A percentile compares a stretch with the other conserved stretches of the same genome.
phyloP scores from a whole-genome alignment of 768 basidiomycete species.

The Suillus clintonianus region DNA sequence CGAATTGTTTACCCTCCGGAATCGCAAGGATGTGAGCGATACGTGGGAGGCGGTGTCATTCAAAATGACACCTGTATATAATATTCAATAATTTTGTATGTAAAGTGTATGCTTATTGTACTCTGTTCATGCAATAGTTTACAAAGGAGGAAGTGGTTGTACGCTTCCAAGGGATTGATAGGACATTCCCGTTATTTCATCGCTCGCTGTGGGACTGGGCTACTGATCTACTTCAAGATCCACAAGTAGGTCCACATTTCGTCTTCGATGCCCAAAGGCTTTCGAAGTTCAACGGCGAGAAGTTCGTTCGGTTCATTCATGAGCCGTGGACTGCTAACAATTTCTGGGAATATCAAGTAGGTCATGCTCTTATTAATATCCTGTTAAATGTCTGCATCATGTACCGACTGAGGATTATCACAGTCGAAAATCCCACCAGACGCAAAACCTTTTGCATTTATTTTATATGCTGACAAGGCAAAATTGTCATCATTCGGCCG shows the following conservation, averaged over 20 bases:
- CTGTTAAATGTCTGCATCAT: background rate
- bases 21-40: background rate
- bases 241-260: constrained; percentile 4
- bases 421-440: background rate
- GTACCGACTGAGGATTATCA: background rate
- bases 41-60: background rate
- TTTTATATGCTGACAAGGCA: constrained; percentile 35
- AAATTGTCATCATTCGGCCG: constrained; percentile 18
- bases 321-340: background rate
- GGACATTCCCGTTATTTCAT: background rate
- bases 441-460: constrained; percentile 24
- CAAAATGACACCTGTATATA: constrained; percentile 8
- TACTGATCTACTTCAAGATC: constrained; percentile 3
- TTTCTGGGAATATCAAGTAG: background rate
- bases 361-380: background rate
- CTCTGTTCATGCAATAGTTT: constrained; percentile 5
- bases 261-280: too few species aligned
- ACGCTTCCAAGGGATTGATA: background rate
- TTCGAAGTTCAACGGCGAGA: too few species aligned
- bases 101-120: background rate
- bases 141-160: background rate
- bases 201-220: constrained; percentile 10
- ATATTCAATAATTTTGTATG: background rate
- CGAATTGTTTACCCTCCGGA: constrained; percentile 8
- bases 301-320: too few species aligned